Evolutionary conservation across 2,329 filamentous ascomycete species (phyloP).

Genomic region (Triangularia setosa): DNA sequence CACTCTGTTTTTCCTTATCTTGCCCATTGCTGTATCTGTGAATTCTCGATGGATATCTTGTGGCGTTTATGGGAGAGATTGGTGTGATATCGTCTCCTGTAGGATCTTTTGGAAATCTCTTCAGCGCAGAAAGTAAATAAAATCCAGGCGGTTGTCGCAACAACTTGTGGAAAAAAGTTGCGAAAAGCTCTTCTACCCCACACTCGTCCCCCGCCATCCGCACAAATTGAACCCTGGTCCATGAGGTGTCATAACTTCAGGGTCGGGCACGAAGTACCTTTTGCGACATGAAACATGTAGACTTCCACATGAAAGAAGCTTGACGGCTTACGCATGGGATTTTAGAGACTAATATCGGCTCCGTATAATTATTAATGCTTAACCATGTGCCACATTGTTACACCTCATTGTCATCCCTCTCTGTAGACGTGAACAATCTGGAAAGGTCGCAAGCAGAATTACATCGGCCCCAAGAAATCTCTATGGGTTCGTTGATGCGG

Average conservation of each 20-base stretch:
- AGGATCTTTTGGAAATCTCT: background rate
- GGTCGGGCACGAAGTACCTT: background rate
- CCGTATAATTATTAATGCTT: background rate
- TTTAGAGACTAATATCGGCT: background rate
- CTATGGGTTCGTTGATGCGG: background rate
- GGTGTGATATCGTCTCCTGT: background rate
- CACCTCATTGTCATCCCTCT: background rate
- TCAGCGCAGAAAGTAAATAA: background rate
- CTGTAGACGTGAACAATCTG: background rate
- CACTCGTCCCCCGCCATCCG: background rate
- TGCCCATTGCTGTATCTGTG: conserved; percentile 46
- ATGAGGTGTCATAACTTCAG: background rate
- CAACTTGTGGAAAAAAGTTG: background rate
- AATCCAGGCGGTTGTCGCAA: background rate
- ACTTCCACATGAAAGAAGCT: background rate
- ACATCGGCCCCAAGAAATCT: background rate
- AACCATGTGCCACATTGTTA: background rate
- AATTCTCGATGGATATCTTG: background rate
- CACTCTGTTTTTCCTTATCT: conserved; percentile 53
- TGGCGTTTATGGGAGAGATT: background rate
- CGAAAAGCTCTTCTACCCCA: background rate
- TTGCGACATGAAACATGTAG: background rate
- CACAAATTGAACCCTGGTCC: background rate
- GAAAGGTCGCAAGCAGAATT: background rate
- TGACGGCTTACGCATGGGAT: background rate